Conservation (phyloP, 2,329 filamentous ascomycete species). For the Paraphaeosphaeria sporulosa region DNA sequence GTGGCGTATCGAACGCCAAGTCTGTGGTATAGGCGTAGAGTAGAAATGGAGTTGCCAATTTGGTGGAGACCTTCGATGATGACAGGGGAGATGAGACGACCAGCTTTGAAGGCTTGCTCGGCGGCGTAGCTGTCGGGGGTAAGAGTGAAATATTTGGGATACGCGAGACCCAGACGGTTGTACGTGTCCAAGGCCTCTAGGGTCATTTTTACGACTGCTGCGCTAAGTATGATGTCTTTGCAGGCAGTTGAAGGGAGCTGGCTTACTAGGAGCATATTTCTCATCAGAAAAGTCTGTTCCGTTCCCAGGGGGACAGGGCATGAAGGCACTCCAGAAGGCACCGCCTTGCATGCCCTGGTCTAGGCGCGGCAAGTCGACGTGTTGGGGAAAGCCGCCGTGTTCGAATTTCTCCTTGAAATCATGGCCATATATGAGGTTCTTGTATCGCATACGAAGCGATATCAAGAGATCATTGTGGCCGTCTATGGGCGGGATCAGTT, state of each 20-base stretch:
- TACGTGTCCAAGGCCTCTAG: conserved; percentile 79
- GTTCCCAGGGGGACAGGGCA: conserved; percentile 71
- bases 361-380: conserved; percentile 83
- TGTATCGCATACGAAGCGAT: conserved; percentile 68
- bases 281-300: conserved; percentile 76
- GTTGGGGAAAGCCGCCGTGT: conserved; percentile 69
- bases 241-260: neutral
- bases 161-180: conserved; percentile 67
- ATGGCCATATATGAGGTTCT: conserved; percentile 79
- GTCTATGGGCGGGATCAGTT: conserved; percentile 61
- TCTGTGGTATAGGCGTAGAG: conserved; percentile 75
- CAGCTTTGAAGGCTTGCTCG: conserved; percentile 57
- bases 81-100: conserved; percentile 45
- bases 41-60: conserved; percentile 83
- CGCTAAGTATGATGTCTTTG: conserved; percentile 16
- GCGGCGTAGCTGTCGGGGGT: conserved; percentile 68
- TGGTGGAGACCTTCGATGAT: conserved; percentile 77
- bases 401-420: conserved; percentile 80
- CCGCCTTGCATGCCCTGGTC: conserved; percentile 76
- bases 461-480: conserved; percentile 91
- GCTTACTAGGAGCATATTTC: conserved; percentile 72
- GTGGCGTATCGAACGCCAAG: conserved; percentile 89
- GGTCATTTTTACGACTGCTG: conserved; percentile 68
- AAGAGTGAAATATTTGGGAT: conserved; percentile 74
- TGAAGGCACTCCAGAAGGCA: conserved; percentile 92